Conservation (phyloP, 164 flowering plant genomes). For the Stephania cephalantha region DNA sequence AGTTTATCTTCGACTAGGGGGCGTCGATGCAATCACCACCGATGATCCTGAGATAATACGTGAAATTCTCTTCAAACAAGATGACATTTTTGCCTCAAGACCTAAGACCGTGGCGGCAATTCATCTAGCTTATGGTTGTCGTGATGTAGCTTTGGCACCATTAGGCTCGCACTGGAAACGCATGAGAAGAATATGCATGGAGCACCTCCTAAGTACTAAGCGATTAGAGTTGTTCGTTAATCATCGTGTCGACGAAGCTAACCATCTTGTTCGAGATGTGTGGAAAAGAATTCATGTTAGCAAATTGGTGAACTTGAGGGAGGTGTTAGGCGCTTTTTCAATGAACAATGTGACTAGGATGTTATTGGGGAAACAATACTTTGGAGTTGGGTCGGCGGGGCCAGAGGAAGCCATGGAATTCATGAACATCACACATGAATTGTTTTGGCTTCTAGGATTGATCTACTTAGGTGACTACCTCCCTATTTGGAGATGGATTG, state of each 20-base stretch:
- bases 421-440: conserved; percentile 82
- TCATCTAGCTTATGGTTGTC: conserved; percentile 78
- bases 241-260: conserved; percentile 77
- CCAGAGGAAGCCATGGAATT: conserved; percentile 90
- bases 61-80: conserved; percentile 74
- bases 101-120: conserved; percentile 78
- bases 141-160: conserved; percentile 93
- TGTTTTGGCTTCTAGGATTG: conserved; percentile 79
- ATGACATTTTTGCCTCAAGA: conserved; percentile 84
- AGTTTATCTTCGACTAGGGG: conserved; percentile 75
- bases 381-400: conserved; percentile 61
- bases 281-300: conserved; percentile 35
- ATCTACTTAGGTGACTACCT: conserved; percentile 87
- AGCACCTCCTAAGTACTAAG: conserved; percentile 65
- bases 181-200: conserved; percentile 93
- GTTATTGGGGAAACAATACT: conserved; percentile 87
- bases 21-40: conserved; percentile 84
- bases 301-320: conserved; percentile 57
- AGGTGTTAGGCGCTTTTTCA: conserved; percentile 84
- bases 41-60: conserved; percentile 74
- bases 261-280: conserved; percentile 63
- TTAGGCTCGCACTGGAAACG: conserved; percentile 87
- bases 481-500: conserved; percentile 89
- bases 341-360: conserved; percentile 98
- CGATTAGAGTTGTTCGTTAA: conserved; percentile 63